Percentiles rank a stretch among this genome's conserved stretches.
Conservation (phyloP, 805 yeast species). For the Komagataella pastoris region DNA sequence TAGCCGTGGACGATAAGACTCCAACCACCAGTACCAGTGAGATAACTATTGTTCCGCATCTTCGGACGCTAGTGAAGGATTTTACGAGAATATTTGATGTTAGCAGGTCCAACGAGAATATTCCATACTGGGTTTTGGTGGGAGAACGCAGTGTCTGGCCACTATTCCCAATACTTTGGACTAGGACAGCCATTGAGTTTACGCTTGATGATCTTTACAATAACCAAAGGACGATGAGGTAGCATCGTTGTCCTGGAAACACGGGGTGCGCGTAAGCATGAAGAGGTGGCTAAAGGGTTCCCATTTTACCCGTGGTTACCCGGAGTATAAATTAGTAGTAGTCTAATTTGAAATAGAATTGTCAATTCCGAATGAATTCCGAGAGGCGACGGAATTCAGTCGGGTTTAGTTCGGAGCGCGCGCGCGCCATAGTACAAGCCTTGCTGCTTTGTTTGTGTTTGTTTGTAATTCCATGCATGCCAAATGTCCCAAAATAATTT, state of each 20-base stretch:
- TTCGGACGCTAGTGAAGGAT: constrained; percentile 55
- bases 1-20: constrained; percentile 80
- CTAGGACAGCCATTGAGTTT: constrained; percentile 83
- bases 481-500: not conserved
- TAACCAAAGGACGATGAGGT: constrained; percentile 11
- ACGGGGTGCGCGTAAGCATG: not conserved
- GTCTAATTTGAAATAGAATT: too few relatives aligned
- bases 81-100: constrained; percentile 71
- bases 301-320: not conserved
- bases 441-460: not conserved
- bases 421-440: too few relatives aligned
- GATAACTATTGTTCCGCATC: constrained; percentile 81
- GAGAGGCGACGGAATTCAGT: not conserved
- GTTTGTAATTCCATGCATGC: not conserved
- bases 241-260: not conserved
- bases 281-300: too few relatives aligned
- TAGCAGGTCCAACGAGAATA: constrained; percentile 53
- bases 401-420: not conserved
- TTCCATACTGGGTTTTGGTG: constrained; percentile 78
- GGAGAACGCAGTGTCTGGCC: constrained; percentile 96
- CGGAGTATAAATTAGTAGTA: not conserved
- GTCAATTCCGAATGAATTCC: not conserved
- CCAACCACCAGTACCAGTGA: constrained; percentile 61
- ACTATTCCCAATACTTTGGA: constrained; percentile 66
- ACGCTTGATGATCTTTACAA: constrained; percentile 67